Conservation (phyloP, 768 basidiomycete genomes). For the Boletus coccyginus region DNA sequence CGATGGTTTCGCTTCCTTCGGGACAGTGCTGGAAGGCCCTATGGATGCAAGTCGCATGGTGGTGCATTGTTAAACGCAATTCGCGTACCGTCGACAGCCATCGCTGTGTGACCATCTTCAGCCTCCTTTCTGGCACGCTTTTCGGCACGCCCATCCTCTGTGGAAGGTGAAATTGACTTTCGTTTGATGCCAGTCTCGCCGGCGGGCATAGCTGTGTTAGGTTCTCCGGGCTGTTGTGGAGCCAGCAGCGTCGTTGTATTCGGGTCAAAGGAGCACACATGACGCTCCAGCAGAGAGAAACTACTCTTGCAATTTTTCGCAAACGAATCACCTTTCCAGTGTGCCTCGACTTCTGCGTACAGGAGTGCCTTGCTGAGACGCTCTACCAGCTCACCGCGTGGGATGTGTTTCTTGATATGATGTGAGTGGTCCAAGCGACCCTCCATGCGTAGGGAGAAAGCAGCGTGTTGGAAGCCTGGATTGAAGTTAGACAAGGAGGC, state of each 20-base stretch:
- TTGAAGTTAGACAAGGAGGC: conserved; percentile 7
- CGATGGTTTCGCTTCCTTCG: conserved; percentile 21
- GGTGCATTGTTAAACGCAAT: conserved; percentile 24
- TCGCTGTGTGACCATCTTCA: conserved; percentile 34
- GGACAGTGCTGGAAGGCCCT: conserved; percentile 12
- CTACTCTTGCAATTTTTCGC: conserved; percentile 62
- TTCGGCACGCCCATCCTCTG: conserved; percentile 51
- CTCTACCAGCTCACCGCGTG: conserved; percentile 78
- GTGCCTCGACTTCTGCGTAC: conserved; percentile 80
- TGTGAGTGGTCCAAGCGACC: conserved; percentile 67
- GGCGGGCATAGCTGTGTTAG: not conserved
- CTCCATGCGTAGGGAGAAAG: conserved; percentile 78
- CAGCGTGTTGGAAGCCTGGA: conserved; percentile 76
- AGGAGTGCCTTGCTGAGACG: conserved; percentile 77
- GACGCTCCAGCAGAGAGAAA: conserved; percentile 75
- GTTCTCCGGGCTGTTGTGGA: conserved; percentile 19
- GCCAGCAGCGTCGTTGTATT: conserved; percentile 17
- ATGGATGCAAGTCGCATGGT: not conserved
- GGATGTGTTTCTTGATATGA: conserved; percentile 68
- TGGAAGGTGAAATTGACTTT: conserved; percentile 47
- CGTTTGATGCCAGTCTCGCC: conserved; percentile 42
- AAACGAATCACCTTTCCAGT: conserved; percentile 66
- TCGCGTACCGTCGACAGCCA: conserved; percentile 42
- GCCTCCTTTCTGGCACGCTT: conserved; percentile 58
- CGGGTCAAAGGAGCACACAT: conserved; percentile 62